Percentiles rank a stretch among this genome's conserved stretches.
Conservation (phyloP, 768 basidiomycete species). For the Pisolithus tinctorius region DNA sequence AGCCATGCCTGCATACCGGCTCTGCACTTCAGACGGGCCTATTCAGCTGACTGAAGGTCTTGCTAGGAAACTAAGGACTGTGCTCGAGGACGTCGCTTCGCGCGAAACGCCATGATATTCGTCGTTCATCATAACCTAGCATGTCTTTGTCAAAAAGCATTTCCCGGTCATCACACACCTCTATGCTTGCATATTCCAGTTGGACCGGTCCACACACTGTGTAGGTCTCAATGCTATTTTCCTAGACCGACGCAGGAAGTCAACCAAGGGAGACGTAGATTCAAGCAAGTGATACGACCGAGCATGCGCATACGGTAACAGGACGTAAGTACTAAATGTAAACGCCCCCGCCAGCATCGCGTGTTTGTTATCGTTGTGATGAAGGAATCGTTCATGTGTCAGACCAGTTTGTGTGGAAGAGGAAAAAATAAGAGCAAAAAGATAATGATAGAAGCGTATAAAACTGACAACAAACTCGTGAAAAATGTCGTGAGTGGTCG, state of each 20-base stretch:
- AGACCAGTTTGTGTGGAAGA: no score
- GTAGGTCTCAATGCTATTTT: neutral
- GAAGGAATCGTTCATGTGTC: no score
- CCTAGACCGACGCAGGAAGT: neutral
- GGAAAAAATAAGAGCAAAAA: constrained; percentile 1
- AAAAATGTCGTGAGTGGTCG: constrained; percentile 15
- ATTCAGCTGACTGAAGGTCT: constrained; percentile 65
- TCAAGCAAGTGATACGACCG: constrained; percentile 12
- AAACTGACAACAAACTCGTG: constrained; percentile 9
- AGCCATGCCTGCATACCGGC: constrained; percentile 76
- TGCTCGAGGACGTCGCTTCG: constrained; percentile 29
- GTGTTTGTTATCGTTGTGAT: no score
- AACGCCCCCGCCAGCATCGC: neutral
- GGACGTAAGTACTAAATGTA: neutral
- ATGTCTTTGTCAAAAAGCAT: neutral
- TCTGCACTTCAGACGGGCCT: constrained; percentile 72
- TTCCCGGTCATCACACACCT: neutral
- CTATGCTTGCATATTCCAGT: no score
- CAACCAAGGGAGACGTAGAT: constrained; percentile 12
- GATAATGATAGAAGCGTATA: constrained; percentile 22
- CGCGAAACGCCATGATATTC: constrained; percentile 23
- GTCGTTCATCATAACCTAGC: neutral
- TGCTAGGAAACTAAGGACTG: constrained; percentile 36
- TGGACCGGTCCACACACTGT: neutral
- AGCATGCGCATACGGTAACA: neutral